These are phyloP conservation scores for Grigorovia humatica DNA, from an alignment of 805 yeast species.

Conservation along the genomic window DNA sequence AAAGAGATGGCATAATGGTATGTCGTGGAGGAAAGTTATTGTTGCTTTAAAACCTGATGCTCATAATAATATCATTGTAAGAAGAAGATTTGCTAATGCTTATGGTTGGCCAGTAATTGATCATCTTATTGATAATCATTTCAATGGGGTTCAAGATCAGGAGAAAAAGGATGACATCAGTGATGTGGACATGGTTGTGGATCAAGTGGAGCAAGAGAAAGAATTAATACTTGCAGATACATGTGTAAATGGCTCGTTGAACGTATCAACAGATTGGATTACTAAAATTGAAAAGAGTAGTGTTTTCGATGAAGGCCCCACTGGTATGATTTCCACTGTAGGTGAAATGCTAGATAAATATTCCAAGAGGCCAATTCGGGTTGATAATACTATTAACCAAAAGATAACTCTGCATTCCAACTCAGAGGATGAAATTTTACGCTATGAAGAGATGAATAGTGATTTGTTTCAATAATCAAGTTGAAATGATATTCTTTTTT, in stretches of 20 bases:
- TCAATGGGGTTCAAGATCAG: slow-evolving; percentile 22
- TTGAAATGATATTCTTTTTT: too few species aligned
- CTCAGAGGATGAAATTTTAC: slow-evolving; percentile 5
- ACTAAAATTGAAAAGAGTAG: slow-evolving; percentile 28
- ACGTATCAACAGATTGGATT: slow-evolving; percentile 36
- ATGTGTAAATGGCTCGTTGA: slow-evolving; percentile 20
- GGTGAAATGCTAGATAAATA: slow-evolving; percentile 46
- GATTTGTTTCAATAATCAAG: slow-evolving; percentile 4
- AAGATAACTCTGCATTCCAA: background rate
- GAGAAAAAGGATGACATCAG: slow-evolving; percentile 43
- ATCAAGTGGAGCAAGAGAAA: background rate
- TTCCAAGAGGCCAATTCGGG: slow-evolving; percentile 20
- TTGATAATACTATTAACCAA: background rate
- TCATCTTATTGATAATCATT: slow-evolving; percentile 53
- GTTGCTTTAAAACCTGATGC: slow-evolving; percentile 87
- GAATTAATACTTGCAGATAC: slow-evolving; percentile 8
- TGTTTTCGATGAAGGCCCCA: slow-evolving; percentile 50
- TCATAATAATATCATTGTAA: slow-evolving; percentile 82
- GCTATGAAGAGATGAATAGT: slow-evolving; percentile 5
- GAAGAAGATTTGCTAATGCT: slow-evolving; percentile 80
- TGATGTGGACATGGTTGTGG: background rate
- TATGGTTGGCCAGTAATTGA: slow-evolving; percentile 79
- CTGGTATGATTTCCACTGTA: slow-evolving; percentile 58
- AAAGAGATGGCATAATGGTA: slow-evolving; percentile 70
- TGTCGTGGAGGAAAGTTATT: slow-evolving; percentile 86